These are phyloP conservation scores for Mycena floridula DNA, from an alignment of 768 basidiomycete genomes.

Conservation along the genomic window DNA sequence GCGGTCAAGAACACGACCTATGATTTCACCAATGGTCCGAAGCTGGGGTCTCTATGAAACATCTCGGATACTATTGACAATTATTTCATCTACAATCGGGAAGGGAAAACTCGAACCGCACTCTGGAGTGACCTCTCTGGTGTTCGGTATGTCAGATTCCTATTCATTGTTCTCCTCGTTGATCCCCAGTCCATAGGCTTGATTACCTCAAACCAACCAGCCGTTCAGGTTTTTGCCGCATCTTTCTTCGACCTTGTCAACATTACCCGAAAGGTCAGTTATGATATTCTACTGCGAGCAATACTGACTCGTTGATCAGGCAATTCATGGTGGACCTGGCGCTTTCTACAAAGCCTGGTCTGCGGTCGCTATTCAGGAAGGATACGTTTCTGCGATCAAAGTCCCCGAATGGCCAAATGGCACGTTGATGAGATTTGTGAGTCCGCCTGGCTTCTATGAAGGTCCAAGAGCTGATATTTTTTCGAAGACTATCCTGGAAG, in stretches of 20 bases:
- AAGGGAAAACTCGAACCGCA: constrained; percentile 20
- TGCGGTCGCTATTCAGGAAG: constrained; percentile 47
- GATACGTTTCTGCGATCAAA: constrained; percentile 50
- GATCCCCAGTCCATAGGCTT: constrained; percentile 28
- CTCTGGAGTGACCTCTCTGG: constrained; percentile 46
- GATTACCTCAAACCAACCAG: constrained; percentile 44
- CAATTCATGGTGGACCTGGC: constrained; percentile 42
- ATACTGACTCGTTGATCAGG: no score
- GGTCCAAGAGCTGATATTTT: not conserved
- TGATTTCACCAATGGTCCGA: not conserved
- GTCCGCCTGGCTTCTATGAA: constrained; percentile 10
- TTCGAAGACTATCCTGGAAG: constrained; percentile 21
- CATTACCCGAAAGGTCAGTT: constrained; percentile 38
- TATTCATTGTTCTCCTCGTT: not conserved
- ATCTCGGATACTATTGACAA: constrained; percentile 5
- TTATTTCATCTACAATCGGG: constrained; percentile 21
- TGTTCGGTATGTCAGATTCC: constrained; percentile 27
- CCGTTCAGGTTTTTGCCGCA: constrained; percentile 43
- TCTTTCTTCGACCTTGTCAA: constrained; percentile 39
- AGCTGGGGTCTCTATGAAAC: not conserved
- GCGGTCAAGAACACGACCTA: constrained; percentile 7
- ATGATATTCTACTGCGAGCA: no score
- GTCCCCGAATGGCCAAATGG: constrained; percentile 51
- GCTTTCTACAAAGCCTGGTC: constrained; percentile 33
- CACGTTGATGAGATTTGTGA: constrained; percentile 45